These are phyloP conservation scores for Biscutella laevigata DNA, from an alignment of 441 rosid genomes.

Conservation along the genomic window DNA sequence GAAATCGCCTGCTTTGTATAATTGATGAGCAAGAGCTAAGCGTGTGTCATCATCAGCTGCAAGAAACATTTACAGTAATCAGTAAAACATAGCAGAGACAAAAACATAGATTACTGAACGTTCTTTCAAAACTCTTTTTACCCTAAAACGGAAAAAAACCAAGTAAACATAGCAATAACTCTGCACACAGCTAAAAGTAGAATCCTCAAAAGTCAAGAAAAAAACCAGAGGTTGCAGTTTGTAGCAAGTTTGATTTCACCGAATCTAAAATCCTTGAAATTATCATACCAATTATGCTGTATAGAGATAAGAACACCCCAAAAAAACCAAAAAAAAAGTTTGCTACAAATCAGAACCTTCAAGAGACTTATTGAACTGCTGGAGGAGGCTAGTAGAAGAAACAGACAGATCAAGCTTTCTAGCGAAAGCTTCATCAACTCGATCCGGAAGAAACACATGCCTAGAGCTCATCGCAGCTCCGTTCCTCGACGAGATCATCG, in stretches of 20 bases:
- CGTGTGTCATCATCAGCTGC: slow-evolving; percentile 75
- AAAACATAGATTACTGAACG: neutral
- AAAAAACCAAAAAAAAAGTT: neutral
- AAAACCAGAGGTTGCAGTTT: slow-evolving; percentile 10
- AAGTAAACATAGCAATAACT: slow-evolving; percentile 4
- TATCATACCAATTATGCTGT: neutral
- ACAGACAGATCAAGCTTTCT: slow-evolving; percentile 42
- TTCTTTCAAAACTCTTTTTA: slow-evolving; percentile 3
- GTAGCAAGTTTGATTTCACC: slow-evolving; percentile 20
- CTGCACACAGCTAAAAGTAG: slow-evolving; percentile 13
- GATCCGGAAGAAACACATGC: slow-evolving; percentile 32
- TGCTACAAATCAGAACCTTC: slow-evolving; percentile 39
- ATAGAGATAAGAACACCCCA: neutral
- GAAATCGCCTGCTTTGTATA: slow-evolving; percentile 74
- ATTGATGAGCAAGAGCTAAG: slow-evolving; percentile 70
- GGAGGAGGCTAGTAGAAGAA: slow-evolving; percentile 41
- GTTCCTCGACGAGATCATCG: slow-evolving; percentile 56
- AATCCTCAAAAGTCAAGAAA: slow-evolving; percentile 9
- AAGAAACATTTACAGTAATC: slow-evolving; percentile 7
- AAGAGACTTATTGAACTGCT: slow-evolving; percentile 47
- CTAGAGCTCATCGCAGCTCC: slow-evolving; percentile 39
- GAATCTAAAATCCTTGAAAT: slow-evolving; percentile 17
- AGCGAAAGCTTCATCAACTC: slow-evolving; percentile 37
- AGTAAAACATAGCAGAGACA: slow-evolving; percentile 9
- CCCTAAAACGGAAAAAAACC: slow-evolving; percentile 13